Evolutionary conservation across 768 basidiomycete genomes (phyloP).

Genomic region (Trametes punicea): DNA sequence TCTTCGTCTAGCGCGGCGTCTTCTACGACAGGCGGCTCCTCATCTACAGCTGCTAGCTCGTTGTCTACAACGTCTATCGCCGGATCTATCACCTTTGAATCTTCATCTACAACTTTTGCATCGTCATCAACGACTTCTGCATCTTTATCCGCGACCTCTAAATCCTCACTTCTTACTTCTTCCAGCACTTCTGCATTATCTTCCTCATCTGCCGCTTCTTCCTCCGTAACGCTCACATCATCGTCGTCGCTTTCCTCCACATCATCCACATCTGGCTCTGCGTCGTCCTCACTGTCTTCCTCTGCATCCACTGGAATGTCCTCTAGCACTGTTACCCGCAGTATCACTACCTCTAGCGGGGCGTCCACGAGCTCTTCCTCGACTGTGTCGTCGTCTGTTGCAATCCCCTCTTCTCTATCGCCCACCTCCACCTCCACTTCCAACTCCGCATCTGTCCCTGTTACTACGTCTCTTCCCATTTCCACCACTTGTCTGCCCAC

Average conservation of each 20-base stretch:
- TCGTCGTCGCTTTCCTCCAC: not conserved
- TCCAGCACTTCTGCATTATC: not conserved
- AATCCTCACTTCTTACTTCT: no score
- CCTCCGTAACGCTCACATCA: not conserved
- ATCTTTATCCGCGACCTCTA: no score
- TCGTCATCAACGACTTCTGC: no score
- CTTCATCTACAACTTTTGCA: not conserved
- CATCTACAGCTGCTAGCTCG: no score
- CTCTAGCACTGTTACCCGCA: not conserved
- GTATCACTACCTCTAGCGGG: not conserved
- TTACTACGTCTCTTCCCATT: no score
- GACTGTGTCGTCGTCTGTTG: not conserved
- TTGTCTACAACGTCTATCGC: no score
- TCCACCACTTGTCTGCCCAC: not conserved
- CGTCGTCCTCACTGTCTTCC: not conserved
- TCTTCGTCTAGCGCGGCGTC: not conserved
- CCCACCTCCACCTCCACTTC: slow-evolving; percentile 1
- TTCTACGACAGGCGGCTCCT: no score
- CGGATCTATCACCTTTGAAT: no score
- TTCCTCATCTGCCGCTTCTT: not conserved
- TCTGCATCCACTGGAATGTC: not conserved
- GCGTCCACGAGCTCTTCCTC: not conserved
- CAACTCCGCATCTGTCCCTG: not conserved
- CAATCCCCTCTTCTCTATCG: not conserved
- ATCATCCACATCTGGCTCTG: not conserved